Evolutionary conservation across 2,329 filamentous ascomycete genomes (phyloP).

Genomic region (Juglanconis sp.): DNA sequence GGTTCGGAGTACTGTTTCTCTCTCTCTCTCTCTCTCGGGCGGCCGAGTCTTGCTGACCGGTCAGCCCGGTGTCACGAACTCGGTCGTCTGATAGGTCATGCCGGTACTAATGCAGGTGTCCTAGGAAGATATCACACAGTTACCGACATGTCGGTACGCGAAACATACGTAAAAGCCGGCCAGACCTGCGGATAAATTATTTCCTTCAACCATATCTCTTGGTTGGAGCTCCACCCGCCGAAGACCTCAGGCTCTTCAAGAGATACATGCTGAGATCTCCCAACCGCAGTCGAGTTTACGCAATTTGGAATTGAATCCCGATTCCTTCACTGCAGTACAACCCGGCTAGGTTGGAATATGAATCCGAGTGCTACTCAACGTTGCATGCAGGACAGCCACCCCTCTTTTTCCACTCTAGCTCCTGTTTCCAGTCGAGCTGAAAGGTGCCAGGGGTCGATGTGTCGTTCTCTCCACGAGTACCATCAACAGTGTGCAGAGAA

Average conservation of each 20-base stretch:
- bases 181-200: conserved; percentile 8
- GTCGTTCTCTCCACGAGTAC: not conserved
- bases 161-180: conserved; percentile 1
- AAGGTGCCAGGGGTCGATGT: not conserved
- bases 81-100: not conserved
- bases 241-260: not conserved
- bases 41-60: not conserved
- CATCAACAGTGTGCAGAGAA: not conserved
- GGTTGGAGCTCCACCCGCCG: not conserved
- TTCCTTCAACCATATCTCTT: conserved; percentile 14
- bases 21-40: not conserved
- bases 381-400: conserved; percentile 14
- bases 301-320: not conserved
- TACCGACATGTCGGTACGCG: conserved; percentile 12
- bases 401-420: not conserved
- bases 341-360: not conserved
- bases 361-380: conserved; percentile 16
- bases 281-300: not conserved
- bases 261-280: not conserved
- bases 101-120: not conserved
- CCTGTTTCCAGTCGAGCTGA: not conserved
- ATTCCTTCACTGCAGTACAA: not conserved
- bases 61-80: not conserved
- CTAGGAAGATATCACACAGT: not conserved
- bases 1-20: not conserved